Conservation (phyloP, 2,329 filamentous ascomycete genomes). For the Fusarium sp. region DNA sequence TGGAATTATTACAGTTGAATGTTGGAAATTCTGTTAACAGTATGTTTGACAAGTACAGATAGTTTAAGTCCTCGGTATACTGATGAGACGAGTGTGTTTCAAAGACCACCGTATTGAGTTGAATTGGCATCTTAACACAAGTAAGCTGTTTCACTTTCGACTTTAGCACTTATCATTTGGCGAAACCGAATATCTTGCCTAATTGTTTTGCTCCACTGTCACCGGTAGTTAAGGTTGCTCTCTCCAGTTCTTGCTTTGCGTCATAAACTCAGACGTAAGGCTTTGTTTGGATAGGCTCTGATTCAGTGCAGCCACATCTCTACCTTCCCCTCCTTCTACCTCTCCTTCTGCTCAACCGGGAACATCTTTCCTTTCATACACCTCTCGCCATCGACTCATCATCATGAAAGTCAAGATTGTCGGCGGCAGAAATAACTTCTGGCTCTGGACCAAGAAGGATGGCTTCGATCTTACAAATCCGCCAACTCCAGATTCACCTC, state of each 20-base stretch:
- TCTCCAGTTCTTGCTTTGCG: neutral
- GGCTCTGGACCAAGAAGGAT: neutral
- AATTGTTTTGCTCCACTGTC: fast-evolving
- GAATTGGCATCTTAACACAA: fast-evolving
- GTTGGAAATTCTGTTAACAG: fast-evolving
- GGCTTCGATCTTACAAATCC: neutral
- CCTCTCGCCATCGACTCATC: fast-evolving
- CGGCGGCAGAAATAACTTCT: neutral
- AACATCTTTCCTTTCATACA: fast-evolving
- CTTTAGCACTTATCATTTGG: neutral
- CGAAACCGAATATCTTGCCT: fast-evolving
- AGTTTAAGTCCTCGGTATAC: fast-evolving
- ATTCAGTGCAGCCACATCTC: neutral
- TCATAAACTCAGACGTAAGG: neutral
- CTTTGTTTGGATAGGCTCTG: neutral
- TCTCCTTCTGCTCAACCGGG: fast-evolving
- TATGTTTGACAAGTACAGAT: fast-evolving
- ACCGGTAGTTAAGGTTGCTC: fast-evolving
- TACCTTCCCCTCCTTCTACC: neutral
- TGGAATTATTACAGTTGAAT: fast-evolving
- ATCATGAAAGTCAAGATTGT: neutral
- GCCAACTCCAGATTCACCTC: neutral
- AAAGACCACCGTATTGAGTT: fast-evolving
- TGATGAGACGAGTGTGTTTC: fast-evolving
- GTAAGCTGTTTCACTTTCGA: neutral